These are phyloP conservation scores for Lignosus rhinocerotis DNA, from an alignment of 1,284 basidiomycete species.

Conservation along the genomic window DNA sequence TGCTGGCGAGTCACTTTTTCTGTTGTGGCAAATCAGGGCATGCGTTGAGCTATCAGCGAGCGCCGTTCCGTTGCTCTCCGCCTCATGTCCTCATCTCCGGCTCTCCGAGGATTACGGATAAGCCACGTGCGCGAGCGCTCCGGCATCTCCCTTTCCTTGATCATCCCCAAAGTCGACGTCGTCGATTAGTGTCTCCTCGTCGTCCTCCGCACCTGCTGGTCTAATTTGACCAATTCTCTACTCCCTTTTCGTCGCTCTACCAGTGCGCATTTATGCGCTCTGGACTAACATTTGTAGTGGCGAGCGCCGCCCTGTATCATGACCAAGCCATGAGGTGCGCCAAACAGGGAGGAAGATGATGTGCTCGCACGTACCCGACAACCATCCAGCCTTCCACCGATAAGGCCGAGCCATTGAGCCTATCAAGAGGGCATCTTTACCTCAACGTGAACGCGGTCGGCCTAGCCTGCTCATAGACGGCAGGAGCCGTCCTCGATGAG, in stretches of 20 bases:
- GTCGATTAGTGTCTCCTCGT: background rate
- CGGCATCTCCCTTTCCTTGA: conserved; percentile 6
- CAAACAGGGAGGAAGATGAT: conserved; percentile 8
- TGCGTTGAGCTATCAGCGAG: conserved; percentile 6
- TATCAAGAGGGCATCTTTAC: conserved; percentile 10
- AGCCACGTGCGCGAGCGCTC: conserved; percentile 15
- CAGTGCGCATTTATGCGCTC: no score
- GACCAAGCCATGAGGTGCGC: conserved; percentile 5
- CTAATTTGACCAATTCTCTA: background rate
- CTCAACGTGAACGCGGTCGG: conserved; percentile 6
- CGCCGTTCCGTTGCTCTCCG: conserved; percentile 17
- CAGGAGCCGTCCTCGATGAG: conserved; percentile 1
- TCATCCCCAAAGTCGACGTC: background rate
- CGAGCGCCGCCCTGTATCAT: conserved; percentile 2
- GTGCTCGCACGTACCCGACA: conserved; percentile 22
- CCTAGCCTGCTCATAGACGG: conserved; percentile 7
- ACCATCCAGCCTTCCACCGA: conserved; percentile 19
- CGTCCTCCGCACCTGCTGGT: background rate
- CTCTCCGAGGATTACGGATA: conserved; percentile 6
- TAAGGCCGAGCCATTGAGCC: conserved; percentile 1
- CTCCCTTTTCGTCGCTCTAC: background rate
- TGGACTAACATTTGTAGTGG: background rate
- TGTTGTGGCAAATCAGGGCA: conserved; percentile 8
- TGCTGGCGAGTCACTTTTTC: conserved; percentile 7
- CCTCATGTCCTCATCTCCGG: conserved; percentile 2